Conservation (phyloP, 441 rosid genomes). For the Aquilaria agallochum region DNA sequence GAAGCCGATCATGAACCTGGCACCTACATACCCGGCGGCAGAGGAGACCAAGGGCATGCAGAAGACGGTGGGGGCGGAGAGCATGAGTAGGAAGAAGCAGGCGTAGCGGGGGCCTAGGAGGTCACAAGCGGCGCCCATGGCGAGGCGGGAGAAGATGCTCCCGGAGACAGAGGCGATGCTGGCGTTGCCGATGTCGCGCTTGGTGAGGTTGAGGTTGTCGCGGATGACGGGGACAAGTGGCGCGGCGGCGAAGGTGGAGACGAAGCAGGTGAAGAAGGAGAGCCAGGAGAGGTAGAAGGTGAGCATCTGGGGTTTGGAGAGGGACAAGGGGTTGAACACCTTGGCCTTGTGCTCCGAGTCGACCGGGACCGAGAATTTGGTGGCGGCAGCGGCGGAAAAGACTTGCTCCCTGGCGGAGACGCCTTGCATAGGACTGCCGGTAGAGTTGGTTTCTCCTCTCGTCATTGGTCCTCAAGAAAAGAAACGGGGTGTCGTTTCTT, state of each 20-base stretch:
- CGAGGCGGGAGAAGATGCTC: conserved; percentile 83
- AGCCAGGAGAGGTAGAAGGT: conserved; percentile 81
- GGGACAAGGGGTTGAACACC: conserved; percentile 64
- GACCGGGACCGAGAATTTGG: conserved; percentile 28
- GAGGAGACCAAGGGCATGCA: conserved; percentile 52
- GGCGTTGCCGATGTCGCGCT: conserved; percentile 66
- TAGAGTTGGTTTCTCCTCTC: too few relatives aligned
- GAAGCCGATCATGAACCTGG: conserved; percentile 88
- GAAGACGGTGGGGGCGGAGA: conserved; percentile 72
- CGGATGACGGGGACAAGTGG: conserved; percentile 82
- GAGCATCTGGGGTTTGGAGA: conserved; percentile 74
- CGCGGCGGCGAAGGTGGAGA: conserved; percentile 83
- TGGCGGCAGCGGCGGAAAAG: too few relatives aligned
- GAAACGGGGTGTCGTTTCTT: too few relatives aligned
- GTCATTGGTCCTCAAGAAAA: too few relatives aligned
- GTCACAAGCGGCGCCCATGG: conserved; percentile 77
- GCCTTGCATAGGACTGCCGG: too few relatives aligned
- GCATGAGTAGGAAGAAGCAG: conserved; percentile 65
- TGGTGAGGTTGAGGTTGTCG: conserved; percentile 62
- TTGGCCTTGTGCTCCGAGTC: conserved; percentile 79
- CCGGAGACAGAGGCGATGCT: conserved; percentile 91
- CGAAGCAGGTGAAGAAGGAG: conserved; percentile 74
- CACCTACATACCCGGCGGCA: conserved; percentile 64
- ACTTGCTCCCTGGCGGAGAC: too few relatives aligned
- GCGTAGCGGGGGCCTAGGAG: conserved; percentile 80